phyloP scores from a whole-genome alignment of 2,329 filamentous ascomycete species.

The Dichotomopilus funicola region DNA sequence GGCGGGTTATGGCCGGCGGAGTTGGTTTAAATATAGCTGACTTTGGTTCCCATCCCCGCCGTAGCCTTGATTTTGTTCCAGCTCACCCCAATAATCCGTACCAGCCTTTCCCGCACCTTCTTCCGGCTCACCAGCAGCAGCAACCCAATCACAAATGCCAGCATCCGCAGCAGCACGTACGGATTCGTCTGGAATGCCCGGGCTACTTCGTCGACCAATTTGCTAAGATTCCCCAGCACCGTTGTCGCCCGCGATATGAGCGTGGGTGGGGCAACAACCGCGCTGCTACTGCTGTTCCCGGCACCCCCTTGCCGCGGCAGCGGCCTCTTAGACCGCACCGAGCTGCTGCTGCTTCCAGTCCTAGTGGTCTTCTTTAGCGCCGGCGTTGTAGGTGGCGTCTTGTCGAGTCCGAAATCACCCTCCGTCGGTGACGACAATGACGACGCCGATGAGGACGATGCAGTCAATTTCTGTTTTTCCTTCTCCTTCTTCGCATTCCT shows the following conservation, averaged over 20 bases:
- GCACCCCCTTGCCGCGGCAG: background rate
- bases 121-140: constrained; percentile 68
- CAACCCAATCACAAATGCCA: constrained; percentile 76
- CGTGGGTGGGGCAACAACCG: constrained; percentile 27
- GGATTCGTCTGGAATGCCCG: constrained; percentile 50
- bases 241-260: constrained; percentile 44
- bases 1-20: background rate
- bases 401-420: constrained; percentile 12
- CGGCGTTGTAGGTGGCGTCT: background rate
- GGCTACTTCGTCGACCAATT: constrained; percentile 45
- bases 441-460: constrained; percentile 45
- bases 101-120: constrained; percentile 67
- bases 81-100: constrained; percentile 58
- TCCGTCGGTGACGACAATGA: constrained; percentile 27
- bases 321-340: constrained; percentile 1
- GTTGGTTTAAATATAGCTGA: constrained; percentile 73
- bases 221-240: constrained; percentile 46
- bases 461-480: constrained; percentile 27
- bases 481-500: constrained; percentile 45
- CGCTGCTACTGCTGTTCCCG: constrained; percentile 20
- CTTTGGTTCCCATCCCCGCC: constrained; percentile 93
- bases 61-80: constrained; percentile 82
- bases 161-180: constrained; percentile 49
- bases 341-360: background rate
- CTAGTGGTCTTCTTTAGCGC: background rate